Percentiles rank a stretch among this genome's conserved stretches.
Conservation (phyloP, 2,329 filamentous ascomycete genomes). For the Raffaelea ambrosiae region DNA sequence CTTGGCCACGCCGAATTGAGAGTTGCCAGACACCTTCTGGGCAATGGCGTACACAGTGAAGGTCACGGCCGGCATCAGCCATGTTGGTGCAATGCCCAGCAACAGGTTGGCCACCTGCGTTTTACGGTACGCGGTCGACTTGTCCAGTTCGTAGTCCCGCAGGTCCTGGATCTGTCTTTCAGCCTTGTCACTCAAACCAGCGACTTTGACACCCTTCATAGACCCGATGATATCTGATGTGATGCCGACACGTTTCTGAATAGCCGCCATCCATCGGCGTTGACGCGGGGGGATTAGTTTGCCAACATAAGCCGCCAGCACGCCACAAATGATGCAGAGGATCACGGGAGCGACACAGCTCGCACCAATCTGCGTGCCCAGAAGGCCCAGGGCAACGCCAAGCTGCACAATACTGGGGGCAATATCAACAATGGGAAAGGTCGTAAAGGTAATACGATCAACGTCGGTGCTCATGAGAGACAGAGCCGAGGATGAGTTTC, state of each 20-base stretch:
- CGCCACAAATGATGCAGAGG: constrained; percentile 6
- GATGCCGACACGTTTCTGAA: constrained; percentile 37
- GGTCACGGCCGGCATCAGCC: constrained; percentile 10
- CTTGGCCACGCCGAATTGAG: constrained; percentile 8
- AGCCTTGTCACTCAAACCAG: constrained; percentile 33
- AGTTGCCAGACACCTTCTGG: constrained; percentile 7
- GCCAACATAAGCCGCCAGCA: constrained; percentile 1
- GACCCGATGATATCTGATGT: constrained; percentile 38
- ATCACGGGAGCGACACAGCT: constrained; percentile 6
- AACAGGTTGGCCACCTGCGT: constrained; percentile 6
- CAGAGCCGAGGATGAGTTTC: constrained; percentile 8
- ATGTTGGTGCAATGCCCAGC: constrained; percentile 4
- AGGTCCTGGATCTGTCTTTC: constrained; percentile 11
- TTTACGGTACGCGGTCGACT: constrained; percentile 7
- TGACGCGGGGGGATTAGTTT: constrained; percentile 7
- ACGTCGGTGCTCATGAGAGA: constrained; percentile 12
- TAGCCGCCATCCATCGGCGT: constrained; percentile 36
- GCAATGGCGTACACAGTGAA: constrained; percentile 11
- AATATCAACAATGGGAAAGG: constrained; percentile 8
- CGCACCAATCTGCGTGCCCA: constrained; percentile 8
- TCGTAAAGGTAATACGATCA: constrained; percentile 9
- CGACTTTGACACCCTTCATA: constrained; percentile 43
- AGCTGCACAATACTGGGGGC: constrained; percentile 7
- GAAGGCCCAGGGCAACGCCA: constrained; percentile 7
- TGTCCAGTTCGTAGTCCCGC: constrained; percentile 8